Percentiles rank a stretch among this genome's conserved stretches.
Conservation (phyloP, 2,329 filamentous ascomycete genomes). For the Verticillium tricorpus region DNA sequence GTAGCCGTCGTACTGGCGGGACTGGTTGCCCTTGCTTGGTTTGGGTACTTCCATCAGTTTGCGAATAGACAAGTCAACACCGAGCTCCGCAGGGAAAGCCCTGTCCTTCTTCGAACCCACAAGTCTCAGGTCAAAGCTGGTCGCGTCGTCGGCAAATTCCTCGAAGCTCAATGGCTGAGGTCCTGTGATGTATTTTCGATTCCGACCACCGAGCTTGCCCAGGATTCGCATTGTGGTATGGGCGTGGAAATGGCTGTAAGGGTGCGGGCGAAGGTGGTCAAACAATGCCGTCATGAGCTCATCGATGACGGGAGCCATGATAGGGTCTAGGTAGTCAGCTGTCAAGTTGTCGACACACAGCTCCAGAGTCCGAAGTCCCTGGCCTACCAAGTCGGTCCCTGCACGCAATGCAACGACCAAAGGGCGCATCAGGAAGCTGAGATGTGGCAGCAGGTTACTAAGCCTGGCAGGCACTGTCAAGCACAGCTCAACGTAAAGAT, state of each 20-base stretch:
- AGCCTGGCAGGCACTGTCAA: conserved; percentile 91
- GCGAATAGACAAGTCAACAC: conserved; percentile 81
- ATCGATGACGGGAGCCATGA: conserved; percentile 98
- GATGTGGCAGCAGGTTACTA: conserved; percentile 89
- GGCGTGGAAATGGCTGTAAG: conserved; percentile 95
- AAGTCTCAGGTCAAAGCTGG: conserved; percentile 83
- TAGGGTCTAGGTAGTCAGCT: conserved; percentile 94
- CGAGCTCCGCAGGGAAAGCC: conserved; percentile 80
- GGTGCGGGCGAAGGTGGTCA: conserved; percentile 88
- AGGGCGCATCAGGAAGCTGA: conserved; percentile 95
- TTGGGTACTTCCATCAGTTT: conserved; percentile 81
- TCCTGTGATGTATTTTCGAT: conserved; percentile 90
- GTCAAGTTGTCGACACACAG: conserved; percentile 98
- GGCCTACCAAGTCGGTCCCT: conserved; percentile 88
- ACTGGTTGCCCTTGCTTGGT: conserved; percentile 42
- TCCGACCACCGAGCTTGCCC: conserved; percentile 91
- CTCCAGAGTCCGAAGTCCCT: conserved; percentile 88
- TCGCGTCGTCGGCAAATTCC: conserved; percentile 78
- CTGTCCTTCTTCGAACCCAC: conserved; percentile 86
- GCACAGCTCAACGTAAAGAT: conserved; percentile 95
- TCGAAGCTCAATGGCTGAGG: conserved; percentile 81
- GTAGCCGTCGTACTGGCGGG: conserved; percentile 67
- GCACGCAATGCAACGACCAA: conserved; percentile 92
- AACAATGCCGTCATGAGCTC: conserved; percentile 97
- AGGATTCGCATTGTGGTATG: conserved; percentile 97